Evolutionary conservation across 1,284 basidiomycete genomes (phyloP).

Genomic region (Flammula alnicola): DNA sequence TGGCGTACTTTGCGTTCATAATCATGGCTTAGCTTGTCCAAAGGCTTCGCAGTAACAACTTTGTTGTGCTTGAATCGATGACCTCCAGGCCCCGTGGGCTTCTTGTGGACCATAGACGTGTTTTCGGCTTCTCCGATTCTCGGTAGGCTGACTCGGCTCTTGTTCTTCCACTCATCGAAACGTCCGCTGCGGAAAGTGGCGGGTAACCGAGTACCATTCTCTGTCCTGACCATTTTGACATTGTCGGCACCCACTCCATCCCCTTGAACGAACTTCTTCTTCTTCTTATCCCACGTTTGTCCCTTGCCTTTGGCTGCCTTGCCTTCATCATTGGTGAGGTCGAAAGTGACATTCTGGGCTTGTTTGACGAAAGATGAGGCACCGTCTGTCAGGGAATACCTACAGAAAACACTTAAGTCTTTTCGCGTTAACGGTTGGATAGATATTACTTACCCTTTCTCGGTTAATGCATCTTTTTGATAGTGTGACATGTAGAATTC

Average conservation of each 20-base stretch:
- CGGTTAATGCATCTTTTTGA: constrained; percentile 83
- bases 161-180: constrained; percentile 94
- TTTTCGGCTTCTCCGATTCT: constrained; percentile 82
- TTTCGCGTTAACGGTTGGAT: not conserved
- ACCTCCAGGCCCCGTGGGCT: constrained; percentile 42
- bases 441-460: constrained; percentile 73
- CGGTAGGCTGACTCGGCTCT: constrained; percentile 73
- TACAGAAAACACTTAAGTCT: constrained; percentile 34
- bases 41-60: constrained; percentile 63
- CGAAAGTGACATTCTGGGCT: constrained; percentile 81
- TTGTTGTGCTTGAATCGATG: constrained; percentile 73
- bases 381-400: constrained; percentile 87
- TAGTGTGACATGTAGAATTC: constrained; percentile 93
- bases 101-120: constrained; percentile 40
- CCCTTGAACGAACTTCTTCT: constrained; percentile 92
- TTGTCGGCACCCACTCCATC: constrained; percentile 90
- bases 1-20: constrained; percentile 76
- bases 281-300: constrained; percentile 93
- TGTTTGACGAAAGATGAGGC: constrained; percentile 87
- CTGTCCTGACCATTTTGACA: constrained; percentile 92
- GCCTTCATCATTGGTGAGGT: constrained; percentile 84
- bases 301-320: constrained; percentile 67
- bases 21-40: constrained; percentile 68
- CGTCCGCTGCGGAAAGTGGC: constrained; percentile 92
- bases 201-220: constrained; percentile 92